Conservation (phyloP, 2,329 filamentous ascomycete genomes). For the Exophiala xenobiotica region DNA sequence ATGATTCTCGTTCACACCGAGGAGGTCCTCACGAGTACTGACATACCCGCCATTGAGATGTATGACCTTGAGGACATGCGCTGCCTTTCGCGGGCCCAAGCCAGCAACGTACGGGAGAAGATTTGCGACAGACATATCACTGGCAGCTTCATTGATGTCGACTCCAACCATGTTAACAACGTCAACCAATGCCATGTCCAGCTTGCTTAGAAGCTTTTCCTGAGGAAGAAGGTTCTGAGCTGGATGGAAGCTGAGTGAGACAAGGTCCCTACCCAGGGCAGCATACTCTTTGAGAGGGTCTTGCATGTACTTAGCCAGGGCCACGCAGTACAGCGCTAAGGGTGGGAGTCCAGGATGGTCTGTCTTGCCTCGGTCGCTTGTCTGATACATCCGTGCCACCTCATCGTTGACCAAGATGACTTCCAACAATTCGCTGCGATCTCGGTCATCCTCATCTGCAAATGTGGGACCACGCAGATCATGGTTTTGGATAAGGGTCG, state of each 20-base stretch:
- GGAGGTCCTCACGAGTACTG: constrained; percentile 78
- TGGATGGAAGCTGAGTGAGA: constrained; percentile 82
- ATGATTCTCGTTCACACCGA: constrained; percentile 80
- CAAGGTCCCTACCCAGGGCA: constrained; percentile 81
- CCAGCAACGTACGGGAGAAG: constrained; percentile 88
- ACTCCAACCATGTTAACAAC: constrained; percentile 97
- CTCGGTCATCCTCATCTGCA: constrained; percentile 76
- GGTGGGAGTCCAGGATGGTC: constrained; percentile 81
- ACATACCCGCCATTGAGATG: constrained; percentile 87
- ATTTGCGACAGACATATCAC: constrained; percentile 77
- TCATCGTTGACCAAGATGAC: constrained; percentile 94
- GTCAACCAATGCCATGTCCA: constrained; percentile 97
- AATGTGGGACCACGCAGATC: constrained; percentile 78
- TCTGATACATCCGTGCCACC: constrained; percentile 93
- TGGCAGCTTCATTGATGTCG: constrained; percentile 87
- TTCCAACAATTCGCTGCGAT: constrained; percentile 75
- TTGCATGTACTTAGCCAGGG: constrained; percentile 85
- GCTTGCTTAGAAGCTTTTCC: constrained; percentile 79
- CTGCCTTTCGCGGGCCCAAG: constrained; percentile 87
- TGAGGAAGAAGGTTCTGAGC: constrained; percentile 85
- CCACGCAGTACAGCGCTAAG: constrained; percentile 84
- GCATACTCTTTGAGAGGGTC: constrained; percentile 97
- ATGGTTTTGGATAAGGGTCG: constrained; percentile 74
- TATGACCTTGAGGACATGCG: constrained; percentile 80
- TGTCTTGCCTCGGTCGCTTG: constrained; percentile 72